These are phyloP conservation scores for Bipolaris zeicola DNA, from an alignment of 2,329 filamentous ascomycete genomes.

Conservation along the genomic window DNA sequence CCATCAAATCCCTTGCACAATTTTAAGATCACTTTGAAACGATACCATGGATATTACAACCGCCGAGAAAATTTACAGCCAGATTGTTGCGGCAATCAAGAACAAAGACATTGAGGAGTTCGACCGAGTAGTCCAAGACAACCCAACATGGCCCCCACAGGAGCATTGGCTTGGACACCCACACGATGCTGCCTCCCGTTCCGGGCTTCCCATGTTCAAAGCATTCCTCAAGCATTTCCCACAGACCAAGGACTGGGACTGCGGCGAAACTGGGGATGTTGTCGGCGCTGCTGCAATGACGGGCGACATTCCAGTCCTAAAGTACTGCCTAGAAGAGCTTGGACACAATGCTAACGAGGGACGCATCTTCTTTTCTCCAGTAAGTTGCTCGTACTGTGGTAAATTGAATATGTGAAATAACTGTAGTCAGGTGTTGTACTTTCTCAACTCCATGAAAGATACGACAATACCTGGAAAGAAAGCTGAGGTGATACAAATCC, in stretches of 20 bases:
- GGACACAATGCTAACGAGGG: neutral
- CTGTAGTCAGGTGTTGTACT: neutral
- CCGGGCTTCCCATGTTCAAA: neutral
- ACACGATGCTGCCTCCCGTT: neutral
- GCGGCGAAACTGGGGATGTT: neutral
- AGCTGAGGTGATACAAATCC: neutral
- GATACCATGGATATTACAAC: neutral
- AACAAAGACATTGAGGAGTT: neutral
- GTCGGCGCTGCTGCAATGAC: neutral
- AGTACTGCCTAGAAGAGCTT: slow-evolving; percentile 1
- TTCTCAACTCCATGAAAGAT: neutral
- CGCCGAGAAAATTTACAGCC: neutral
- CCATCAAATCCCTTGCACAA: neutral
- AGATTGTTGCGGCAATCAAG: neutral
- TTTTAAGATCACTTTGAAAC: neutral
- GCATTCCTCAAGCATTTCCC: slow-evolving; percentile 1
- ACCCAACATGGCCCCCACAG: neutral
- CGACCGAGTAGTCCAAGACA: neutral
- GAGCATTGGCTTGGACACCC: neutral
- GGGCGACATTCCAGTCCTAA: neutral
- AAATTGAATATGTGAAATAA: neutral
- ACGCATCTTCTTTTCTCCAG: neutral
- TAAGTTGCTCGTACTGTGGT: neutral
- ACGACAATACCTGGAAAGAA: neutral
- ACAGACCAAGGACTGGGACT: neutral